Conservation (phyloP, 2,329 filamentous ascomycete species). For the Exophiala oligosperma region DNA sequence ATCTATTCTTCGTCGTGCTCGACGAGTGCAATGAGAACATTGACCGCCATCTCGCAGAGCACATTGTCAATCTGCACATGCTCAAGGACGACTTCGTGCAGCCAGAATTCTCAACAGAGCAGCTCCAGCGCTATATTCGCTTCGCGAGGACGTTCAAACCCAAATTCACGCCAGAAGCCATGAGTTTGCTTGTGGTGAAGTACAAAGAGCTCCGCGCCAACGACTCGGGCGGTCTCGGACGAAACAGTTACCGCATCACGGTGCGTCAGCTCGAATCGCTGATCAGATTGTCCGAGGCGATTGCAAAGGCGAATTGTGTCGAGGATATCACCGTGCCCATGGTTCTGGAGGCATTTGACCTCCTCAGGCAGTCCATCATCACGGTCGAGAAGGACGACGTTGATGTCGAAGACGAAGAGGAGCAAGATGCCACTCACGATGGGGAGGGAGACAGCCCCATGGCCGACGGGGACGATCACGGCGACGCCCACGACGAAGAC, state of each 20-base stretch:
- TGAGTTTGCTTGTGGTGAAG: conserved; percentile 78
- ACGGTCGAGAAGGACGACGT: conserved; percentile 97
- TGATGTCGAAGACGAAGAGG: conserved; percentile 80
- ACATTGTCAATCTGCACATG: conserved; percentile 93
- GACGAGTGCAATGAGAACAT: conserved; percentile 94
- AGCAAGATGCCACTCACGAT: conserved; percentile 39
- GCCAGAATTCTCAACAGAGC: conserved; percentile 94
- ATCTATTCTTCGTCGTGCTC: conserved; percentile 95
- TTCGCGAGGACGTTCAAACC: conserved; percentile 94
- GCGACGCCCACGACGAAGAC: conserved; percentile 34
- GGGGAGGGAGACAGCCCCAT: conserved; percentile 55
- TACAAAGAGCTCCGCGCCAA: conserved; percentile 95
- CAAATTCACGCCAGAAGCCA: conserved; percentile 85
- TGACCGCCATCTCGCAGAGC: conserved; percentile 86
- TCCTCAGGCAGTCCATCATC: conserved; percentile 92
- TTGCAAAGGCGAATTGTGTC: conserved; percentile 95
- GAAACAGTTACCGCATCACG: conserved; percentile 96
- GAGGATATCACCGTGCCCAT: conserved; percentile 82
- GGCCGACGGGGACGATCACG: conserved; percentile 50
- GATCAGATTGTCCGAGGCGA: conserved; percentile 95
- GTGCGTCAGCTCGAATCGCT: conserved; percentile 94
- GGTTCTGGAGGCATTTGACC: conserved; percentile 87
- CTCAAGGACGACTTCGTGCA: conserved; percentile 86
- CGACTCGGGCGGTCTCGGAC: conserved; percentile 87
- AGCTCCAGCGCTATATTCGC: conserved; percentile 93